Conservation (phyloP, 1,284 basidiomycete genomes). For the Pterulicium gracile region DNA sequence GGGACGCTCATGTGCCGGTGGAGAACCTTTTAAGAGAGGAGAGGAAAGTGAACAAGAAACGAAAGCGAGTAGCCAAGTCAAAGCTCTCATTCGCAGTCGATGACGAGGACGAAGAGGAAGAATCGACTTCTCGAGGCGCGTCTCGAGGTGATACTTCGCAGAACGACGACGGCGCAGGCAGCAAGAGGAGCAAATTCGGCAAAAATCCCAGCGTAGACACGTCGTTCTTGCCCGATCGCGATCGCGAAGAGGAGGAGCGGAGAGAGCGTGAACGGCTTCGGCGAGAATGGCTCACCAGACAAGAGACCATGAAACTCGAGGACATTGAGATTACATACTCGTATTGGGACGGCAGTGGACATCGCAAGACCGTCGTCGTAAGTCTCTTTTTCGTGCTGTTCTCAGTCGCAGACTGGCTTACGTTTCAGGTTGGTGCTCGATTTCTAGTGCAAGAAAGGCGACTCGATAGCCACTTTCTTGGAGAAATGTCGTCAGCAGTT, state of each 20-base stretch:
- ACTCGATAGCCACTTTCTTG: constrained; percentile 80
- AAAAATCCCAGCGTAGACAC: constrained; percentile 98
- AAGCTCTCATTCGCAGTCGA: constrained; percentile 88
- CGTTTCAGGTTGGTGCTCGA: constrained; percentile 3
- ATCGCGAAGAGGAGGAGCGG: constrained; percentile 88
- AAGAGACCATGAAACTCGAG: constrained; percentile 83
- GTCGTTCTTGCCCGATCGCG: constrained; percentile 94
- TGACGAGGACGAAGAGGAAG: constrained; percentile 49
- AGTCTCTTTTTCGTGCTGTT: constrained; percentile 23
- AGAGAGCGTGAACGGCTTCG: constrained; percentile 81
- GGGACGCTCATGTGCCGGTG: constrained; percentile 46
- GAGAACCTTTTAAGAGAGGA: constrained; percentile 80
- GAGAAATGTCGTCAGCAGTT: constrained; percentile 91
- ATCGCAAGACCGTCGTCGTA: constrained; percentile 86
- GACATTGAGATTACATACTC: constrained; percentile 91
- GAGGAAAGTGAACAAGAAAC: constrained; percentile 82
- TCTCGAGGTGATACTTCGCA: constrained; percentile 21
- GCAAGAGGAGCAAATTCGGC: constrained; percentile 71
- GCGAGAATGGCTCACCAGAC: constrained; percentile 83
- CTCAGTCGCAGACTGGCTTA: constrained; percentile 1
- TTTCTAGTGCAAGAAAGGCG: constrained; percentile 93
- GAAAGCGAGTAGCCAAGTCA: constrained; percentile 73
- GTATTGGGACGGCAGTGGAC: constrained; percentile 98
- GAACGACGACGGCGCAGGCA: constrained; percentile 28
- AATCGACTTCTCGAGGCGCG: constrained; percentile 19